phyloP scores from a whole-genome alignment of 495 filamentous ascomycete genomes.

The Talaromyces ruber region DNA sequence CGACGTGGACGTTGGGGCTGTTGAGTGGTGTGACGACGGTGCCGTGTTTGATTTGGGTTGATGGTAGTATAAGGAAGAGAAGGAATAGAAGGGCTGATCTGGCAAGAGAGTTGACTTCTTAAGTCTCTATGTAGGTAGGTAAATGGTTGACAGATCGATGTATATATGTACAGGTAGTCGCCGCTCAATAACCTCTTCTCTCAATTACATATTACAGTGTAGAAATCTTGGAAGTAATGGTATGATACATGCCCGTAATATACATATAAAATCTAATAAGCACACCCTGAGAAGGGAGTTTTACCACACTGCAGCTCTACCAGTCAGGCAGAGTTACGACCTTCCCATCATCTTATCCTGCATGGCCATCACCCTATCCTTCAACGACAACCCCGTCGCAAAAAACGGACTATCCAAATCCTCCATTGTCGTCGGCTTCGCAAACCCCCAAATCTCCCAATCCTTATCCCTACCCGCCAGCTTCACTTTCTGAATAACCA shows the following conservation, averaged over 20 bases:
- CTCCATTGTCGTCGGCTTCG: conserved; percentile 49
- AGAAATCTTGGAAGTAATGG: not conserved
- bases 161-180: not conserved
- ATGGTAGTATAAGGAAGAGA: conserved; percentile 6
- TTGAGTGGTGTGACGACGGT: conserved; percentile 18
- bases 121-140: too few relatives aligned
- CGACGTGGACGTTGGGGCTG: conserved; percentile 26
- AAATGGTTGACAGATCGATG: not conserved
- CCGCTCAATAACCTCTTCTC: not conserved
- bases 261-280: not conserved
- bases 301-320: not conserved
- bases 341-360: conserved; percentile 16
- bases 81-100: not conserved
- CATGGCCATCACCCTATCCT: conserved; percentile 28
- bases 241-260: not conserved
- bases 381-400: conserved; percentile 17
- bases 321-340: conserved; percentile 10
- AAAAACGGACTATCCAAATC: conserved; percentile 30
- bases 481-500: conserved; percentile 63
- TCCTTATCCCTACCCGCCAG: conserved; percentile 46
- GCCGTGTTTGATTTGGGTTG: conserved; percentile 8
- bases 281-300: not conserved
- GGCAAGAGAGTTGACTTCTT: not conserved
- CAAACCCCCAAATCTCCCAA: conserved; percentile 74
- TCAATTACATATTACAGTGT: not conserved